These are phyloP conservation scores for Fulvia fulva DNA, from an alignment of 2,329 filamentous ascomycete species.

Conservation along the genomic window DNA sequence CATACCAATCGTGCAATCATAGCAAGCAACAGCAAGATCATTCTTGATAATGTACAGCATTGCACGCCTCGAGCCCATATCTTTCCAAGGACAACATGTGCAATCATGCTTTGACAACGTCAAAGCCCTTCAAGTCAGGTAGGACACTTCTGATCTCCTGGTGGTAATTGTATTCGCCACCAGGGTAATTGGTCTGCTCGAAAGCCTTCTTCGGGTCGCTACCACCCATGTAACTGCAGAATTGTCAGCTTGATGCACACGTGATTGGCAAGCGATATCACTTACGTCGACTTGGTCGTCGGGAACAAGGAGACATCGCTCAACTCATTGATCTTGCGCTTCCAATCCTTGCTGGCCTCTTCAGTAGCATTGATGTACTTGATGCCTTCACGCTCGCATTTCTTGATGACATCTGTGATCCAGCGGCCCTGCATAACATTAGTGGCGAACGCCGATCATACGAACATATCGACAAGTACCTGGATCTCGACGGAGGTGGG, in stretches of 20 bases:
- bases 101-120: constrained; percentile 15
- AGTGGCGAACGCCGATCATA: background rate
- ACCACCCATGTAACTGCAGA: constrained; percentile 17
- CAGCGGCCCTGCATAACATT: constrained; percentile 35
- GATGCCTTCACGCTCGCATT: constrained; percentile 23
- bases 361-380: constrained; percentile 32
- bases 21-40: too few relatives aligned
- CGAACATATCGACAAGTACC: background rate
- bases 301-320: constrained; percentile 28
- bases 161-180: constrained; percentile 26
- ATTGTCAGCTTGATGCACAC: background rate
- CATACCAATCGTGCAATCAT: too few relatives aligned
- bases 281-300: constrained; percentile 28
- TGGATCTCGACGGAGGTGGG: constrained; percentile 39
- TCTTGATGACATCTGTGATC: constrained; percentile 29
- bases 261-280: constrained; percentile 3
- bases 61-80: too few relatives aligned
- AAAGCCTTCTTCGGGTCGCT: constrained; percentile 25
- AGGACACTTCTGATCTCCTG: constrained; percentile 28
- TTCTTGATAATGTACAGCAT: too few relatives aligned
- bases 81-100: too few relatives aligned
- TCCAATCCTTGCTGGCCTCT: constrained; percentile 29
- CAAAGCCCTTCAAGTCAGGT: constrained; percentile 24
- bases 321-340: constrained; percentile 28
- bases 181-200: constrained; percentile 30